A percentile compares a stretch with the other conserved stretches of the same genome.
Conservation (phyloP, 2,329 filamentous ascomycete genomes). For the Xylariaceae sp. region DNA sequence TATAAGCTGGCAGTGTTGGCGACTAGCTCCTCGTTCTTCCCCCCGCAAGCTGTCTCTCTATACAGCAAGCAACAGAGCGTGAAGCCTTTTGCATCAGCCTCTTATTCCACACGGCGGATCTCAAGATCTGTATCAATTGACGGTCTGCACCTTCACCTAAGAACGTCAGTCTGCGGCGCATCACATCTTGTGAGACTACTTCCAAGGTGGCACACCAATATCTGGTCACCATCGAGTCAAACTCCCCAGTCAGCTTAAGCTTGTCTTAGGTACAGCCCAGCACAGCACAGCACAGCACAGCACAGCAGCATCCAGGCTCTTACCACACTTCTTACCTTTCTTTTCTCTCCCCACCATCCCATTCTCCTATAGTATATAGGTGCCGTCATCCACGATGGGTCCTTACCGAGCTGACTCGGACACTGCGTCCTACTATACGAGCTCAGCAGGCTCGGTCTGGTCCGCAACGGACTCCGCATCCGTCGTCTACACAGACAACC, state of each 20-base stretch:
- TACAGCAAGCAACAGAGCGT: background rate
- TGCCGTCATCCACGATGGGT: conserved; percentile 16
- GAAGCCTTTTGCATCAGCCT: conserved; percentile 5
- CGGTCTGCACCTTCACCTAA: background rate
- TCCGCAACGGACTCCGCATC: conserved; percentile 26
- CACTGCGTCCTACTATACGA: conserved; percentile 26
- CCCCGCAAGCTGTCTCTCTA: background rate
- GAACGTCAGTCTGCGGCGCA: background rate
- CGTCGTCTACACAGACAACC: conserved; percentile 29
- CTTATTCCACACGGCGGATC: background rate
- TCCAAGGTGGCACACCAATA: background rate
- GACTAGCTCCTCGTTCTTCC: conserved; percentile 5
- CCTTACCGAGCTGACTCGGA: conserved; percentile 21
- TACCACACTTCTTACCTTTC: background rate
- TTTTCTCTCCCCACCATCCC: background rate
- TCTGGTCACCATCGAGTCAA: background rate
- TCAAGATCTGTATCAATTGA: conserved; percentile 4
- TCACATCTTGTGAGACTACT: conserved; percentile 3
- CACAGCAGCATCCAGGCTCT: background rate
- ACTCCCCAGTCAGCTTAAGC: background rate
- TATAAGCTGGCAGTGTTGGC: conserved; percentile 7
- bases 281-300: no score
- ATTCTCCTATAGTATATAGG: background rate
- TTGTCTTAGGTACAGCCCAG: background rate
- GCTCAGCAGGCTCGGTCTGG: conserved; percentile 26